phyloP scores from a whole-genome alignment of 2,329 filamentous ascomycete genomes.

The Paramyrothecium roridum region DNA sequence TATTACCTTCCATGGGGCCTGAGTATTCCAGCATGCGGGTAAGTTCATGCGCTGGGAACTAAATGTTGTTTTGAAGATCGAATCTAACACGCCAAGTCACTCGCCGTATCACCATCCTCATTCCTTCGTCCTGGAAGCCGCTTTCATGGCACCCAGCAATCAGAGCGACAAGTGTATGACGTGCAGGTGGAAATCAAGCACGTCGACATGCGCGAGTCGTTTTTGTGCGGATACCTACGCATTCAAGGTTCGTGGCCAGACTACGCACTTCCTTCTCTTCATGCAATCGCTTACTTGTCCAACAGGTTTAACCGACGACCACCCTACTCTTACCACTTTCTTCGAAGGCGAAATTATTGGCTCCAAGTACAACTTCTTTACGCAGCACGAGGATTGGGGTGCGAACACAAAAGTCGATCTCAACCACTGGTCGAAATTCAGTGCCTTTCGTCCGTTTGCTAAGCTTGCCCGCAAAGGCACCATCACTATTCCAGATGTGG shows the following conservation, averaged over 20 bases:
- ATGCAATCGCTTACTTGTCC: too few species aligned
- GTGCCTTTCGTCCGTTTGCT: conserved; percentile 74
- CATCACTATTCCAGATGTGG: conserved; percentile 62
- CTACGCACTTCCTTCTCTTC: not conserved
- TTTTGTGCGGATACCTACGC: conserved; percentile 88
- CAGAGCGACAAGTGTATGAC: conserved; percentile 88
- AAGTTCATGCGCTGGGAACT: conserved; percentile 9
- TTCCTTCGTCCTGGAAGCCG: conserved; percentile 83
- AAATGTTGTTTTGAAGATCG: conserved; percentile 1
- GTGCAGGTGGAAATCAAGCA: conserved; percentile 97
- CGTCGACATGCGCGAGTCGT: conserved; percentile 91
- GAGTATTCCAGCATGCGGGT: conserved; percentile 34
- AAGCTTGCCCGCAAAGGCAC: conserved; percentile 57
- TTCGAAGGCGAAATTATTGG: conserved; percentile 99
- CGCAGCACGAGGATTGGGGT: conserved; percentile 85
- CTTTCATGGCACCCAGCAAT: conserved; percentile 89
- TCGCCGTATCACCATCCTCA: conserved; percentile 75
- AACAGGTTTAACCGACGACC: conserved; percentile 85
- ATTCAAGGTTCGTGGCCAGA: conserved; percentile 70
- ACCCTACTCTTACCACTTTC: conserved; percentile 95
- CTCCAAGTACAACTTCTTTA: conserved; percentile 89
- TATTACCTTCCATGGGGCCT: conserved; percentile 32
- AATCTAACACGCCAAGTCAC: conserved; percentile 51
- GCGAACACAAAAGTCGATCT: conserved; percentile 88
- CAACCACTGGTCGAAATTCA: conserved; percentile 89